Base-by-base conservation (phyloP, 768 basidiomycete species). In the Podaxis sp. region DNA sequence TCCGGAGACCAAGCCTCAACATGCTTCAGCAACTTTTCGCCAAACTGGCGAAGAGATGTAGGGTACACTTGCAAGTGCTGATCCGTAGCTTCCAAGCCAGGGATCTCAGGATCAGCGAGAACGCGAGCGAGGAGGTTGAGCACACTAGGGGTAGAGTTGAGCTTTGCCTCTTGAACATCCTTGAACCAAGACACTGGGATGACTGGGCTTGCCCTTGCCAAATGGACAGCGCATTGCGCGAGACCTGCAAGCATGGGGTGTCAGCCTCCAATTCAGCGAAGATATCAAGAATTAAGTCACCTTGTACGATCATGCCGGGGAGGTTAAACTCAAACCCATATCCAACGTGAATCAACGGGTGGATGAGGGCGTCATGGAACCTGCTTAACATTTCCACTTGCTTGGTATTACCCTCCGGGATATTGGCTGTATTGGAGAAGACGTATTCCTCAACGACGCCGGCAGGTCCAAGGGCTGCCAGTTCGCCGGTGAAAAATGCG, bases 271-370 rank as follows among this genome's bases (percentile, higher is more conserved):
- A 48, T 52, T 17, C 6, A 61, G 22, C 19, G 42, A 11, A 33
- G 19, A 44, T 4, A 48, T 52, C 26, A 15, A 42, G 12, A 42
- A 42, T 42, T 11, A 15, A 26, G 64, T 28, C 61, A 88, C 89
- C 89, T 77, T 91, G 88, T 0, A 82, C 84, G 2, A 84, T 72
- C 52, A 88, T 70, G 0, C 88, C 89, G 7, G 83, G 80, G 19
- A 87, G 58, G 2, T 70, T 76, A 63, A 89, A 89, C 69, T 90
- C 90, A 5, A 80, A 70, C 2, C 87, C 88, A 70, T 84, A 83
- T n/a, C 86, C 88, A 2, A 74, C 65, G 66, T 90, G 86, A 52
- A 91, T 89, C 39, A 89, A 59, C 0, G 89, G 85, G 66, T 92
- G 89, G 2, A 90, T 26, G 8, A 88, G 69, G 2, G 85, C 87